These are phyloP conservation scores for Cadophora sp. DNA, from an alignment of 2,329 filamentous ascomycete species.

Conservation along the genomic window DNA sequence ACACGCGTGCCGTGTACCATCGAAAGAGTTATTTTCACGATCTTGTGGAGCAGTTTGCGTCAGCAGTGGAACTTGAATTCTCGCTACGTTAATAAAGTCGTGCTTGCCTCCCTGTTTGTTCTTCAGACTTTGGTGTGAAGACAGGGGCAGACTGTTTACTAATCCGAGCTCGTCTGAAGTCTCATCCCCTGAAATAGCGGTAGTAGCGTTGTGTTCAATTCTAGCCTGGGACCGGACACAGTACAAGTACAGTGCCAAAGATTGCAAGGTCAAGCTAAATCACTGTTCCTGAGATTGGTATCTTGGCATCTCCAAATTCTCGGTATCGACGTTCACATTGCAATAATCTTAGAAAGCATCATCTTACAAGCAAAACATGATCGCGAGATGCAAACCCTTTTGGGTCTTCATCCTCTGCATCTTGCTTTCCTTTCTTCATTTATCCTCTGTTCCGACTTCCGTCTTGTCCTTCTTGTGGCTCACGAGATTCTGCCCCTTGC, in stretches of 20 bases:
- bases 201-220: background rate
- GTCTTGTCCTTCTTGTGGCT: background rate
- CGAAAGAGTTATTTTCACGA: background rate
- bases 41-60: background rate
- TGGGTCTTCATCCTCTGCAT: no score
- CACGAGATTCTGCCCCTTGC: background rate
- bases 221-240: background rate
- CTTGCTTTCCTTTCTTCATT: no score
- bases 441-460: background rate
- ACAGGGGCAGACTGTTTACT: background rate
- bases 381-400: no score
- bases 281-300: background rate
- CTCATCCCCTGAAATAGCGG: background rate
- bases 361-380: no score
- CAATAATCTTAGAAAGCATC: no score
- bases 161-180: background rate
- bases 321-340: no score
- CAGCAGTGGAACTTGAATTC: no score
- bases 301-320: background rate
- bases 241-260: background rate
- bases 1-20: background rate
- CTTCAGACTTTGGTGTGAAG: background rate
- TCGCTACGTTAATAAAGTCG: background rate
- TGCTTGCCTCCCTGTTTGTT: background rate
- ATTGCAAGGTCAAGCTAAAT: background rate